A percentile compares a stretch with the other conserved stretches of the same genome.
These are phyloP conservation scores for Lachnum nothofagi DNA, from an alignment of 2,329 filamentous ascomycete species.

Conservation along the genomic window DNA sequence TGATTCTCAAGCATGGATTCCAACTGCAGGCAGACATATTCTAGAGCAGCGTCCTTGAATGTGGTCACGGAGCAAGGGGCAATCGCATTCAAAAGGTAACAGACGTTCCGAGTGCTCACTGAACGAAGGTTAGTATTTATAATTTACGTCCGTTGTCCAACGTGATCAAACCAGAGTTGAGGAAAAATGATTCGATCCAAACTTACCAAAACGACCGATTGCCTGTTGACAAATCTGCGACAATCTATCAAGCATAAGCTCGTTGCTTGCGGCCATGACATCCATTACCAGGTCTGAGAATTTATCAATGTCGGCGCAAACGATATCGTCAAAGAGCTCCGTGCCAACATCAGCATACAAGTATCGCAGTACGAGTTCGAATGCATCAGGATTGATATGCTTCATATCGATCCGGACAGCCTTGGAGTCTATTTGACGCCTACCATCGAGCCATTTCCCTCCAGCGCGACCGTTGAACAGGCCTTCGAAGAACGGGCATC, in stretches of 20 bases:
- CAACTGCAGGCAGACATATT: conserved; percentile 87
- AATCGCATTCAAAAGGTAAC: conserved; percentile 77
- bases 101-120: conserved; percentile 82
- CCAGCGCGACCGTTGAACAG: conserved; percentile 83
- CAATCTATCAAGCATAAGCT: conserved; percentile 88
- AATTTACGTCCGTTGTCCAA: background rate
- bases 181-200: background rate
- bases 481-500: conserved; percentile 88
- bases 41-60: conserved; percentile 82
- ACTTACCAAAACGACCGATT: conserved; percentile 69
- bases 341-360: conserved; percentile 78
- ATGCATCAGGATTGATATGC: conserved; percentile 69
- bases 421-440: conserved; percentile 50
- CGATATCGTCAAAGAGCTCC: conserved; percentile 75
- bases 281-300: conserved; percentile 88
- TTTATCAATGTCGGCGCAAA: conserved; percentile 67
- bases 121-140: conserved; percentile 21
- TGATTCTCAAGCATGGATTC: conserved; percentile 90
- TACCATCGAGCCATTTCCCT: conserved; percentile 74
- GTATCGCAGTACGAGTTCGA: conserved; percentile 72
- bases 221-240: conserved; percentile 84
- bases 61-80: conserved; percentile 75
- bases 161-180: background rate
- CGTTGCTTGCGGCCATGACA: conserved; percentile 83
- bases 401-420: conserved; percentile 71